These are phyloP conservation scores for Lasiodiplodia theobromae DNA, from an alignment of 2,329 filamentous ascomycete species.

Conservation along the genomic window DNA sequence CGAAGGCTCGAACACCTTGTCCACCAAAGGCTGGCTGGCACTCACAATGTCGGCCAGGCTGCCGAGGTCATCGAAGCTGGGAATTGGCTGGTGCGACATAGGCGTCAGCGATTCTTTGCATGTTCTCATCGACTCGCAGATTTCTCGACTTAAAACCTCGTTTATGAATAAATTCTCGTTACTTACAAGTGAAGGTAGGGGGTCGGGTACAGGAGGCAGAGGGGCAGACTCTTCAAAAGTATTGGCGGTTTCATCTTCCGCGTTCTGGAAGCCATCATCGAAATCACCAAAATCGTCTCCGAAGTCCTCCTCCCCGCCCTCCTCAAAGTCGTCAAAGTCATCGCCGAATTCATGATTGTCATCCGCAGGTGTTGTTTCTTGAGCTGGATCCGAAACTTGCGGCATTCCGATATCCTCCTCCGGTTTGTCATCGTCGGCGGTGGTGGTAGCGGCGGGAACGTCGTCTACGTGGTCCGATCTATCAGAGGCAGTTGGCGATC, in stretches of 20 bases:
- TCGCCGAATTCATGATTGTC: constrained; percentile 77
- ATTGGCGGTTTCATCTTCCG: constrained; percentile 45
- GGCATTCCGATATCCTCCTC: constrained; percentile 33
- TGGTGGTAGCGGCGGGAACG: constrained; percentile 37
- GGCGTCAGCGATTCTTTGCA: constrained; percentile 38
- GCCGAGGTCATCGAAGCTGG: constrained; percentile 70
- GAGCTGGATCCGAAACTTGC: constrained; percentile 37
- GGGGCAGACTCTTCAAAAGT: constrained; percentile 49
- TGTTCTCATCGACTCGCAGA: constrained; percentile 24
- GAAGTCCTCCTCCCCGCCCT: constrained; percentile 60
- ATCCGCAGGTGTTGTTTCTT: constrained; percentile 57
- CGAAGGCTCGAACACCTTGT: constrained; percentile 62
- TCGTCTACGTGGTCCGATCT: constrained; percentile 57
- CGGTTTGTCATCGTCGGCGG: constrained; percentile 31
- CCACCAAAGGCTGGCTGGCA: constrained; percentile 70
- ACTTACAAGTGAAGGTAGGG: constrained; percentile 58
- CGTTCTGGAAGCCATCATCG: constrained; percentile 32
- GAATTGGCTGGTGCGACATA: constrained; percentile 62
- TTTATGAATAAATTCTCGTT: constrained; percentile 44
- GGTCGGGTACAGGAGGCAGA: constrained; percentile 49
- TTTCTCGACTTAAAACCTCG: constrained; percentile 37
- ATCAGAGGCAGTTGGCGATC: constrained; percentile 60
- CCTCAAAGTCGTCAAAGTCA: constrained; percentile 72
- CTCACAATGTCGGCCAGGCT: constrained; percentile 62
- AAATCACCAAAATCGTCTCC: constrained; percentile 59